These are phyloP conservation scores for Hypoxylon sp. DNA, from an alignment of 2,329 filamentous ascomycete genomes.

Conservation along the genomic window DNA sequence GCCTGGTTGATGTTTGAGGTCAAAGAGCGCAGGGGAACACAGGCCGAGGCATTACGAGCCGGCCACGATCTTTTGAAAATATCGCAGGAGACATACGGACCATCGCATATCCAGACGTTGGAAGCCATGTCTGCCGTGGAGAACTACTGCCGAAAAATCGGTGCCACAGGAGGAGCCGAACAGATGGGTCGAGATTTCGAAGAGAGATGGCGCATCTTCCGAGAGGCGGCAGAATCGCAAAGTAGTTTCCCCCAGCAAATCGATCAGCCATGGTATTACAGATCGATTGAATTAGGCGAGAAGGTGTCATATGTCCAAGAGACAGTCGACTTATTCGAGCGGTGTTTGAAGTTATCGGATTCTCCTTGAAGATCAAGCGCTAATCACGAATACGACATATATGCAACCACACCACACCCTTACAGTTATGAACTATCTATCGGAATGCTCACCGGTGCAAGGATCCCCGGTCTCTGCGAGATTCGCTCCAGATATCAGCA, in stretches of 20 bases:
- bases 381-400: too few relatives aligned
- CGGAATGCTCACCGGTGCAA: too few relatives aligned
- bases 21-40: constrained; percentile 35
- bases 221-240: constrained; percentile 11
- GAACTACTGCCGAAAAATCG: constrained; percentile 33
- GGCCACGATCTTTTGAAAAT: constrained; percentile 36
- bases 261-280: constrained; percentile 42
- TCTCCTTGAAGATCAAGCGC: constrained; percentile 3
- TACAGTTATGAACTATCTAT: too few relatives aligned
- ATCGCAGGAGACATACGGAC: constrained; percentile 38
- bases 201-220: constrained; percentile 35
- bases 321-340: constrained; percentile 40
- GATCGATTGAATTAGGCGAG: constrained; percentile 41
- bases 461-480: too few relatives aligned
- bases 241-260: constrained; percentile 40
- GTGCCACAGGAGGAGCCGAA: constrained; percentile 25
- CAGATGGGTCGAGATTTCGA: constrained; percentile 36
- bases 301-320: constrained; percentile 38
- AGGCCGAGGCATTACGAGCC: constrained; percentile 33
- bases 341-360: constrained; percentile 31
- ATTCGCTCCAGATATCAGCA: too few relatives aligned
- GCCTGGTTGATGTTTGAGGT: constrained; percentile 42
- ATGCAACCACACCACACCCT: too few relatives aligned
- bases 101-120: constrained; percentile 41
- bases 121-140: constrained; percentile 43